Conservation (phyloP, 2,329 filamentous ascomycete genomes). For the Phaeosphaeriaceae sp. region DNA sequence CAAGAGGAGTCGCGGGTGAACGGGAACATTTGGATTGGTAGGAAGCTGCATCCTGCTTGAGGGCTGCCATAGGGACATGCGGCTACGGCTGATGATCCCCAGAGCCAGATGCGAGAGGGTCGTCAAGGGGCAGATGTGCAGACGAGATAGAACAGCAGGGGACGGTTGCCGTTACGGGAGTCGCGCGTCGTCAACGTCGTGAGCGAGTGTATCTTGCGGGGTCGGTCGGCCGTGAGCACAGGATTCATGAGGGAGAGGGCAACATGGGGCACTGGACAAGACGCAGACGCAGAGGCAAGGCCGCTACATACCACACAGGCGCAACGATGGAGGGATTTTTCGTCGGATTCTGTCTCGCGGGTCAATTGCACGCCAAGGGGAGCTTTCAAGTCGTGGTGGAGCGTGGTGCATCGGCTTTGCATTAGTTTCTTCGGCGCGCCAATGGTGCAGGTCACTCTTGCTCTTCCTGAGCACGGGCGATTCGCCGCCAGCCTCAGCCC, state of each 20-base stretch:
- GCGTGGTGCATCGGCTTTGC: not conserved
- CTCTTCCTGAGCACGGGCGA: not conserved
- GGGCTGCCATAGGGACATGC: not conserved
- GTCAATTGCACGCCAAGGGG: not conserved
- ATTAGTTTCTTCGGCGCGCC: not conserved
- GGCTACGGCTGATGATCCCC: not conserved
- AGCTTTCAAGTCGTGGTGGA: not conserved
- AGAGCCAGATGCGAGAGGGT: not conserved
- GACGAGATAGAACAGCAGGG: not conserved
- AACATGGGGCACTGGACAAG: not conserved
- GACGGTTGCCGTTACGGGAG: not conserved
- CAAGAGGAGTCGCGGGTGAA: constrained; percentile 28
- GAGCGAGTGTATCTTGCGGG: not conserved
- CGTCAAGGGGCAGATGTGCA: not conserved
- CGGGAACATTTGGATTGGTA: not conserved
- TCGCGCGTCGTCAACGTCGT: not conserved
- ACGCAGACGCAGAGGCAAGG: not conserved
- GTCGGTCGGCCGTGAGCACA: not conserved
- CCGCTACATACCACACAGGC: not conserved
- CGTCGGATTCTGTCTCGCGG: not conserved
- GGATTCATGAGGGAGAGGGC: not conserved
- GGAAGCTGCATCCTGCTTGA: not conserved
- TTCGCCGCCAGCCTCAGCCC: not conserved
- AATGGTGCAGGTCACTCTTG: too few species aligned
- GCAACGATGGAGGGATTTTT: not conserved